Percentiles rank a stretch among this genome's conserved stretches.
Evolutionary conservation across 1,284 basidiomycete genomes (phyloP).

Genomic region (Microstroma glucosiphilum): DNA sequence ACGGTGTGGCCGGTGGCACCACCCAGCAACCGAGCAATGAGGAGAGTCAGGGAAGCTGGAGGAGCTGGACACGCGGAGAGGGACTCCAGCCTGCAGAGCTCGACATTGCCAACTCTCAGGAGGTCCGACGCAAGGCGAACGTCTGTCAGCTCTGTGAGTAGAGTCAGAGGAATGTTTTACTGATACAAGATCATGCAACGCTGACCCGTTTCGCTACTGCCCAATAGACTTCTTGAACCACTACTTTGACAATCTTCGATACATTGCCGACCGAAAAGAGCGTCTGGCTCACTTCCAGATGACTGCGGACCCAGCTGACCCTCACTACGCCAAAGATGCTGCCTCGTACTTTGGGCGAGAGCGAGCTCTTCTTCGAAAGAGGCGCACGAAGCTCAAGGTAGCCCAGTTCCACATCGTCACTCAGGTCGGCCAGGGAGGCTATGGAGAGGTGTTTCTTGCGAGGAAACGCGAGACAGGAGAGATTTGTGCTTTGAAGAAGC

Average conservation of each 20-base stretch:
- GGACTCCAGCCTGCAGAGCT: slow-evolving; percentile 45
- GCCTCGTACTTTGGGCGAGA: slow-evolving; percentile 40
- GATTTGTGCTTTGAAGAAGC: slow-evolving; percentile 48
- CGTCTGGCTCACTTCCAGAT: slow-evolving; percentile 60
- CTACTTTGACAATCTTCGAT: slow-evolving; percentile 49
- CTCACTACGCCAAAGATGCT: slow-evolving; percentile 39
- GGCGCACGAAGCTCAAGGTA: slow-evolving; percentile 45
- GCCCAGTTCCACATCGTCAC: slow-evolving; percentile 50
- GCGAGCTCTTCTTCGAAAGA: slow-evolving; percentile 43
- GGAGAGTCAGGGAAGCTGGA: slow-evolving; percentile 36
- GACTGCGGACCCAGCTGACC: slow-evolving; percentile 57
- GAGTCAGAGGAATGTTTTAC: background rate
- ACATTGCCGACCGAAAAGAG: slow-evolving; percentile 38
- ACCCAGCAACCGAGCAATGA: slow-evolving; percentile 17
- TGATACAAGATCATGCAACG: background rate
- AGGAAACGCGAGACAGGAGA: slow-evolving; percentile 48
- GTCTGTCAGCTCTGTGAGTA: slow-evolving; percentile 44
- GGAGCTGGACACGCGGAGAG: slow-evolving; percentile 37
- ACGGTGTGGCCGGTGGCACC: slow-evolving; percentile 16
- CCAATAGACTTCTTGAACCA: slow-evolving; percentile 46
- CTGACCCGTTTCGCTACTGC: background rate
- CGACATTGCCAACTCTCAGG: slow-evolving; percentile 38
- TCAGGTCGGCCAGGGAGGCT: slow-evolving; percentile 49
- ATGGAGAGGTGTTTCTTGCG: slow-evolving; percentile 49
- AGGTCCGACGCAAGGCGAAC: slow-evolving; percentile 47